Evolutionary conservation across 2,329 filamentous ascomycete species (phyloP), one percentile per base, ranked within the genome.

Genomic region (Penicillium sp.): DNA sequence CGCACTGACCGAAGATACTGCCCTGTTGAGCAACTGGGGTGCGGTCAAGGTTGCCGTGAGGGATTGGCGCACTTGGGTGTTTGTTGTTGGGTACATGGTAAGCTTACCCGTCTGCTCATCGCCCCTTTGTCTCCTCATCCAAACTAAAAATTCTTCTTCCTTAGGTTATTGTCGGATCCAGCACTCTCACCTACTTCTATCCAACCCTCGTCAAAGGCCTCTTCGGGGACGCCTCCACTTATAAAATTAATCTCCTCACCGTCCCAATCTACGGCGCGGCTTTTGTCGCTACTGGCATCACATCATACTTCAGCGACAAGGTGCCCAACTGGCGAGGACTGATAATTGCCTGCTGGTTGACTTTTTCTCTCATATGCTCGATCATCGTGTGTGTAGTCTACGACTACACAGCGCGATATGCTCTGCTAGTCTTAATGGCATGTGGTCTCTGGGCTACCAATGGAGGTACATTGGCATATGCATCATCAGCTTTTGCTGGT

Each of bases 361-460:
- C 67, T 1, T 61, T 79, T 11, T 69, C 76, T 1, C 57, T 77
- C 61, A 19, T 74, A 2, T 77, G 74, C 58, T 64, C 76, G 27
- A 69, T 80, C 27, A 67, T 77, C 29, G 76, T 75, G 19, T 80
- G 78, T 57, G 65, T 57, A 7, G 74, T 84, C 3, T 83, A 83
- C 67, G 70, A 81, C 66, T 81, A 79, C 68, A 81, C 73, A 1
- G 82, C 80, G 1, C 76, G 83, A 5, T 86, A 86, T 60, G 81
- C 75, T 0, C 72, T 85, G 1, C 75, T 86, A 0, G 80, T 85
- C 2, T 72, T 85, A 54, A 83, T 85, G 81, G 81, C 82, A 0
- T 78, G 80, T 1, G 83, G 81, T 0, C 72, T 85, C 0, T 85
- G 81, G 82, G 73, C 80, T 0, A 78, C 79, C 1, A 85, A 85